Base-by-base conservation (phyloP, 139 green algal species). In the Chlamydomonas schloesseri region DNA sequence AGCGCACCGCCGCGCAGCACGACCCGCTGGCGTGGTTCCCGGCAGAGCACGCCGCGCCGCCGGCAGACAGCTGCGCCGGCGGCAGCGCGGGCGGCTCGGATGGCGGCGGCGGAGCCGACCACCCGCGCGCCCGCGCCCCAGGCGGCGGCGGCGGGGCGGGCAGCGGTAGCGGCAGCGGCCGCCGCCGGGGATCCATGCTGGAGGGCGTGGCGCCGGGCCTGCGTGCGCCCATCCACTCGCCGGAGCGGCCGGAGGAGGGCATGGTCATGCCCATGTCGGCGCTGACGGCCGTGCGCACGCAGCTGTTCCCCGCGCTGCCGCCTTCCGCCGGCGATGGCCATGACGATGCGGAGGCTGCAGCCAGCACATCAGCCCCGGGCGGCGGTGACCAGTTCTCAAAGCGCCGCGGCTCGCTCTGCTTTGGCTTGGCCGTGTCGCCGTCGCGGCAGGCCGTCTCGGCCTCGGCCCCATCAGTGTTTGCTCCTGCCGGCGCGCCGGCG, bases 171-270 rank as follows among this genome's bases (percentile, higher is more conserved):
- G 14, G 18, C 33, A 3, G 68, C 68, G 33, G 18, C 15, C 68
- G 33, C 68, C 24, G 37, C 64, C 20, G 15, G 13, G 64, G 78
- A 5, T 50, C 78, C 17, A 20, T 37, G 29, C 64, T 84, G 20
- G 18, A 75, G 31, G 64, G 64, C 21, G 78, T 84, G 10, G 64
- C 29, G 23, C 47, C 79, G 2, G 79, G 79, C 26, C 26, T 85
- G 31, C 65, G 79, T 28, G 79, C 79, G 0, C 79, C 79, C 50
- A 77, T 85, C 33, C 64, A 85, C n/a, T 85, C 79, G 6, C 79
- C 79, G 1, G 18, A n/a, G 23, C 13, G 68, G 21, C 26, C 77
- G 9, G 18, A 73, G 47, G 76, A 83, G 3, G 57, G 36, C 6
- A 28, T 9, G 15, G 31, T 74, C n/a, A 67, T 53, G 42, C 62